Evolutionary conservation across 148 eudicot genomes (phyloP).

Genomic region (Fagopyrum tataricum): DNA sequence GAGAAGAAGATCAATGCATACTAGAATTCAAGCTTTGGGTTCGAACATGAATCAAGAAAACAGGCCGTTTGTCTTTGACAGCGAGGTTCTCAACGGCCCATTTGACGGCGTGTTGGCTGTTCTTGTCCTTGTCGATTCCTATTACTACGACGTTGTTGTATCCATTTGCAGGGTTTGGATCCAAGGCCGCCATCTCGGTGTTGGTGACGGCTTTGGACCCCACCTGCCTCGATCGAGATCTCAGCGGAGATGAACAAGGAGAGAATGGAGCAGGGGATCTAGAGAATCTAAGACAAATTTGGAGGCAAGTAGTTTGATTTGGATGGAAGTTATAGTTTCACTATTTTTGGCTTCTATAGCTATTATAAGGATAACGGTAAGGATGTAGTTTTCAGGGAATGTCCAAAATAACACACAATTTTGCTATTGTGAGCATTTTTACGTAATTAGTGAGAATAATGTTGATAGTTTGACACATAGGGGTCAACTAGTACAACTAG

Average conservation of each 20-base stretch:
- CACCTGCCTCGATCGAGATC: neutral
- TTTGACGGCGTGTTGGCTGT: conserved; percentile 55
- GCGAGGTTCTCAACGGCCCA: conserved; percentile 60
- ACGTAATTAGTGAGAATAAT: neutral
- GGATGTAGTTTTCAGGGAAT: neutral
- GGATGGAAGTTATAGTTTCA: neutral
- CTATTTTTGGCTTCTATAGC: conserved; percentile 1
- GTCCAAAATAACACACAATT: neutral
- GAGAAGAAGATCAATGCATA: conserved; percentile 18
- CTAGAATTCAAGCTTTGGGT: conserved; percentile 24
- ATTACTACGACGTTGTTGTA: conserved; percentile 23
- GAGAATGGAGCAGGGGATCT: neutral
- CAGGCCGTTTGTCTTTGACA: conserved; percentile 20
- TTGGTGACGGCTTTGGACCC: conserved; percentile 9
- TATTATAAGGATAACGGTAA: neutral
- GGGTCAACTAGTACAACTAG: too few species aligned
- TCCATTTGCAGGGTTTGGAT: neutral
- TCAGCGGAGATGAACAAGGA: neutral
- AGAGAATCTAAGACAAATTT: neutral
- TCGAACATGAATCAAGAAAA: conserved; percentile 56
- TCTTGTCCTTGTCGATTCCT: conserved; percentile 66
- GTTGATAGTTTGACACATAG: too few species aligned
- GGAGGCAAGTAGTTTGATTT: neutral
- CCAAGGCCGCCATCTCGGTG: conserved; percentile 2
- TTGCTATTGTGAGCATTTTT: neutral